A percentile compares a stretch with the other conserved stretches of the same genome.
phyloP scores from a whole-genome alignment of 495 filamentous ascomycete genomes.

The Penicillium simplicissimum region DNA sequence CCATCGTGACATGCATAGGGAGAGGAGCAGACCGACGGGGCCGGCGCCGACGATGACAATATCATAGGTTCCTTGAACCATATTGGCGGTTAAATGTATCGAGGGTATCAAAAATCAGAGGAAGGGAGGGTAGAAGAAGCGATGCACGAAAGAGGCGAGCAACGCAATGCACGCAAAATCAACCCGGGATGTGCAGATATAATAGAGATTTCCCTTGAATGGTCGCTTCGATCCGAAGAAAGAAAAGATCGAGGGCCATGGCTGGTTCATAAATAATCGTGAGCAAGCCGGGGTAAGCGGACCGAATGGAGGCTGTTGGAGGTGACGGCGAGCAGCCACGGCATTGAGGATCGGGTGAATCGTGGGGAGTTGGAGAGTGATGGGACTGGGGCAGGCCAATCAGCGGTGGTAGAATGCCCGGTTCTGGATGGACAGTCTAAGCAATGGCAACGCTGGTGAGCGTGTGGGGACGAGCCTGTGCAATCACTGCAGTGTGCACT shows the following conservation, averaged over 20 bases:
- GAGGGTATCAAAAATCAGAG: slow-evolving; percentile 9
- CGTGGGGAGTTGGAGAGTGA: slow-evolving; percentile 23
- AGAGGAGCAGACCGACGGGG: slow-evolving; percentile 83
- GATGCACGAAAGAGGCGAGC: slow-evolving; percentile 1
- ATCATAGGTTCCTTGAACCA: slow-evolving; percentile 59
- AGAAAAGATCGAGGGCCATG: slow-evolving; percentile 26
- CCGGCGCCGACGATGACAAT: slow-evolving; percentile 87
- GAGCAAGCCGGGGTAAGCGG: slow-evolving; percentile 29
- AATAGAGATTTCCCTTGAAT: slow-evolving; percentile 13
- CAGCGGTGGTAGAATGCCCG: neutral
- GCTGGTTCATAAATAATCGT: slow-evolving; percentile 37
- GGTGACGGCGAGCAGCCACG: slow-evolving; percentile 39
- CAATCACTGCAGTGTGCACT: neutral
- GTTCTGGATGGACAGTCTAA: slow-evolving; percentile 14
- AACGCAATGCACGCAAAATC: neutral
- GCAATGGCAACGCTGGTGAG: neutral
- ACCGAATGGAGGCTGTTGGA: slow-evolving; percentile 17
- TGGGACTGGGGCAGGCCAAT: slow-evolving; percentile 20
- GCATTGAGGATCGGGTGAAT: slow-evolving; percentile 46
- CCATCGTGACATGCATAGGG: slow-evolving; percentile 74
- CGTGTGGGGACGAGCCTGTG: slow-evolving; percentile 15
- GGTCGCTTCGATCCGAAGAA: slow-evolving; percentile 3
- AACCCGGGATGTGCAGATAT: neutral
- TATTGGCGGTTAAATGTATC: slow-evolving; percentile 22
- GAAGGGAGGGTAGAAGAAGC: neutral